A percentile compares a stretch with the other conserved stretches of the same genome.
Conservation (phyloP, 495 filamentous ascomycete species). For the Mycothermus thermophilus region DNA sequence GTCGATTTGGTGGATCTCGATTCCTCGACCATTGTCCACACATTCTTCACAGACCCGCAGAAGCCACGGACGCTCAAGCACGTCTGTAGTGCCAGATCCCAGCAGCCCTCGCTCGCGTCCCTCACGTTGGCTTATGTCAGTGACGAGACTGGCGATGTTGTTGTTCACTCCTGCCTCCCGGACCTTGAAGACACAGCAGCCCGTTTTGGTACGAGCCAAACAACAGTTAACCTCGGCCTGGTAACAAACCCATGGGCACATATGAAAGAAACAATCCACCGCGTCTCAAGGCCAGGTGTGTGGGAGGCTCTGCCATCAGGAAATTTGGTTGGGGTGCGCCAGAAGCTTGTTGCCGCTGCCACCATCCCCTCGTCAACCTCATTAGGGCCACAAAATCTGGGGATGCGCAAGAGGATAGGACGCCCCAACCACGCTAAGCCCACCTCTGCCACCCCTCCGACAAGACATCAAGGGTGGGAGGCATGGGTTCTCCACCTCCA, state of each 20-base stretch:
- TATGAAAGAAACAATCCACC: slow-evolving; percentile 21
- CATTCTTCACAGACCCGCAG: slow-evolving; percentile 42
- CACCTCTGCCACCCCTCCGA: slow-evolving; percentile 19
- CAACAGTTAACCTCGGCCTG: slow-evolving; percentile 26
- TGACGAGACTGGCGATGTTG: slow-evolving; percentile 36
- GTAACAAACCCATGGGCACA: slow-evolving; percentile 26
- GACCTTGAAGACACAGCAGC: slow-evolving; percentile 27
- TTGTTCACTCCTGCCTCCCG: slow-evolving; percentile 43
- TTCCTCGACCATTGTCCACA: slow-evolving; percentile 37
- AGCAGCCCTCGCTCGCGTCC: slow-evolving; percentile 33
- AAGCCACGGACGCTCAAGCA: slow-evolving; percentile 38
- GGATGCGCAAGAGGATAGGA: too few species aligned
- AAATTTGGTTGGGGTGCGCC: slow-evolving; percentile 35
- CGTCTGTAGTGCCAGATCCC: slow-evolving; percentile 32
- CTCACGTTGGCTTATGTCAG: slow-evolving; percentile 42
- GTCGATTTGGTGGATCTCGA: slow-evolving; percentile 42
- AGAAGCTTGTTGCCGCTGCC: slow-evolving; percentile 3
- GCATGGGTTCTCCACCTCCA: slow-evolving; percentile 46
- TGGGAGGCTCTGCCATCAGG: slow-evolving; percentile 37
- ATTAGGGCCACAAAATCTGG: neutral
- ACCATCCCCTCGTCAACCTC: neutral
- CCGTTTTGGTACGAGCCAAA: too few species aligned
- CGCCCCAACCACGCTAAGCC: slow-evolving; percentile 4
- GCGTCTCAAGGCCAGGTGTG: slow-evolving; percentile 32
- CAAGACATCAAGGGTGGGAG: slow-evolving; percentile 36